Base-by-base conservation (phyloP, 2,329 filamentous ascomycete genomes). In the Trichoderma endophyticum region DNA sequence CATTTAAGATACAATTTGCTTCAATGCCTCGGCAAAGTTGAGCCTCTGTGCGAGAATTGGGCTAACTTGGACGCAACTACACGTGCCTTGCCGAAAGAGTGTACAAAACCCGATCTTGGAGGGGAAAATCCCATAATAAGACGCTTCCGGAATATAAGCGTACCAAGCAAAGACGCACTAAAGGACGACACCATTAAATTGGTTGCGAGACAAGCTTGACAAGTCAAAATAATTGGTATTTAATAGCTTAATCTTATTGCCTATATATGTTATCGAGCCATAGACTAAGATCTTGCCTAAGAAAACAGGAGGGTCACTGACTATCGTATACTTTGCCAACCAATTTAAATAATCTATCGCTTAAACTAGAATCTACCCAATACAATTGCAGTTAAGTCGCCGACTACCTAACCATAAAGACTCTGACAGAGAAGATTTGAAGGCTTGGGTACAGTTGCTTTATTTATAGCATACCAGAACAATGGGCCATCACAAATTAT, bases 81-180 rank as follows among this genome's bases (percentile, higher is more conserved):
- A 26, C 14, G 15, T 28, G 32, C 64, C 30, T 57, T 67, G 43
- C 48, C 64, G 15, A 39, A 67, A 56, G 30, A 39, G 64, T 67
- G 11, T 39, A 67, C 26, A 67, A 57, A 67, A 57, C 21, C 64
- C 64, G 64, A 67, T 21, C 8, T 39, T 67, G 64, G 64, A 57
- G 64, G 64, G 64, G 15, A 28, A 4, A 14, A 6, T 7, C 21
- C 14, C 14, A 63, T 28, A 15, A 12, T 18, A 24, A 21, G 6
- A n/a, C 26, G 21, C 26, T 36, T 12, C 54, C 7, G 6, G 12
- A 21, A 63, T 30, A 43, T 18, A 7, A 30, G 18, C 12, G 54
- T 18, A 15, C 54, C 8, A 26, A 57, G 6, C 14, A 21, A 43
- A n/a, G 5, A 18, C 1, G 3, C 39, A 43, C 39, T 43, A n/a